Base-by-base conservation (phyloP, 176 grass and related monocot species). In the Eleusine indica region DNA sequence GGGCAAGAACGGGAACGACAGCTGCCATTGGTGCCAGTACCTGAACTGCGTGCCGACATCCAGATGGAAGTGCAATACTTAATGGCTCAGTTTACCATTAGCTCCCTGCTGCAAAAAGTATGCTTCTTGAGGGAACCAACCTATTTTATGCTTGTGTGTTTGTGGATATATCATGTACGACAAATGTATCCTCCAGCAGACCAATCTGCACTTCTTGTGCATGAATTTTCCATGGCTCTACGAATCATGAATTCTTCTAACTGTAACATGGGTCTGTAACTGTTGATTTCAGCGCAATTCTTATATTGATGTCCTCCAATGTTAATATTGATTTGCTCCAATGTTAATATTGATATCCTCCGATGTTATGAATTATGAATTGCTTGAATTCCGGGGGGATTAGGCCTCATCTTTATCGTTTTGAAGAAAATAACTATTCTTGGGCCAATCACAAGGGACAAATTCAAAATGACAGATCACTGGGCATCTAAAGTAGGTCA, bases 21-120 rank as follows among this genome's bases (percentile, higher is more conserved):
- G 86, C 58, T 98, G 96, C 87, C 87, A 88, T 80, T 98, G 96
- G 96, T 95, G 96, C 74, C 96, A 91, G 48, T 93, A 95, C 84
- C 87, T 98, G 56, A 84, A 98, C 84, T 98, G 96, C 22, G 64
- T 98, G 41, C 93, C 96, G 1, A 90, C 96, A 66, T 98, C 96
- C 43, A 91, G 85, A 28, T 98, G 96, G 95, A 98, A 73, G 57
- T 98, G 95, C 41, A 82, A 71, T 21, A 87, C 81, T 21, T 93
- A 87, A 73, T 74, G 51, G 8, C 63, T 71, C 25, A 10, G n/a
- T 66, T 72, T 68, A 42, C 76, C 12, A 10, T 42, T 47, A 25
- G 58, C 21, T 46, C 30, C 15, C 15, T 29, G 19, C 42, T 67
- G 61, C 64, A 18, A 80, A 68, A 64, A 47, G 70, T 49, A 89